phyloP scores from a whole-genome alignment of 495 filamentous ascomycete species.

The Penicillium nucicola region DNA sequence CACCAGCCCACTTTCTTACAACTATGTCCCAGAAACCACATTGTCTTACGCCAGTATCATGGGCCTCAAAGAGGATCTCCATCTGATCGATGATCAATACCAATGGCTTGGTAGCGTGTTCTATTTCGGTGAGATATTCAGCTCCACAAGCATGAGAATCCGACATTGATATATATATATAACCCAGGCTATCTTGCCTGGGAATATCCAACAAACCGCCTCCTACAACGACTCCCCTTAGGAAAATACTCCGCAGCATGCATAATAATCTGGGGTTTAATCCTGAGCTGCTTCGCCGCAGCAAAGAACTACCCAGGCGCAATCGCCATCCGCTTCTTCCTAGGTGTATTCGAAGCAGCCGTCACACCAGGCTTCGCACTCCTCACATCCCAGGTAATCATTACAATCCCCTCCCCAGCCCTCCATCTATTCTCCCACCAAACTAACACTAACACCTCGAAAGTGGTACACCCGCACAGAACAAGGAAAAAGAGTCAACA shows the following conservation, averaged over 20 bases:
- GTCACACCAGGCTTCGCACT: constrained; percentile 64
- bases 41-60: constrained; percentile 62
- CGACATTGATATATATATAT: constrained; percentile 4
- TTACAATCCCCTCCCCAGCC: background rate
- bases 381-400: constrained; percentile 49
- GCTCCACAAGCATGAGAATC: background rate
- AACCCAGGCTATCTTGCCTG: constrained; percentile 53
- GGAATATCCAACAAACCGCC: constrained; percentile 61
- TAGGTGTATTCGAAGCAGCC: constrained; percentile 59
- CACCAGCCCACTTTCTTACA: background rate
- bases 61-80: constrained; percentile 53
- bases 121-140: constrained; percentile 50
- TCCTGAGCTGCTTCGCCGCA: constrained; percentile 54
- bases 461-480: constrained; percentile 63
- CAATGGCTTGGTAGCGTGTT: constrained; percentile 58
- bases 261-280: constrained; percentile 57
- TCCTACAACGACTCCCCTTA: constrained; percentile 56
- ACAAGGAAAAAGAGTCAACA: constrained; percentile 53
- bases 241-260: constrained; percentile 58
- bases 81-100: constrained; percentile 41
- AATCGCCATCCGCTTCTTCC: constrained; percentile 56
- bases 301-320: constrained; percentile 44
- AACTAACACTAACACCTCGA: background rate
- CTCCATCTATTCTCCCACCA: background rate
- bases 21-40: constrained; percentile 23